These are phyloP conservation scores for Vinca minor DNA, from an alignment of 257 asterid genomes.

Conservation along the genomic window DNA sequence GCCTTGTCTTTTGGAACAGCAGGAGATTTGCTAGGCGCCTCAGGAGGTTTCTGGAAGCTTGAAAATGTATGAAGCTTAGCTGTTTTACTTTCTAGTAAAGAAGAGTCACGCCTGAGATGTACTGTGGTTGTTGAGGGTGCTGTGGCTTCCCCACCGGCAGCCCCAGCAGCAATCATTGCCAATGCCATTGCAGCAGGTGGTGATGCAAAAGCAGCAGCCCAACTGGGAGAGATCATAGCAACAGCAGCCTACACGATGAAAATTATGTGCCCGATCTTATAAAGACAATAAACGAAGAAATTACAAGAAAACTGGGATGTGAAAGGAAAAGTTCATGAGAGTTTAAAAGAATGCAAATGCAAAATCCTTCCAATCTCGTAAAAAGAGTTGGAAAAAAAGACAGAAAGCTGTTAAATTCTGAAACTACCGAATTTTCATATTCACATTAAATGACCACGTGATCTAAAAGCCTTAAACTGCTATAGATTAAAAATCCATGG, in stretches of 20 bases:
- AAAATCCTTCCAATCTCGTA: background rate
- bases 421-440: background rate
- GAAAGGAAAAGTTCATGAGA: background rate
- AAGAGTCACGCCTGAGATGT: slow-evolving; percentile 88
- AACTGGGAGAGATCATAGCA: slow-evolving; percentile 90
- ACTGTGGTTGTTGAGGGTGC: slow-evolving; percentile 43
- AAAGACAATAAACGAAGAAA: slow-evolving; percentile 6
- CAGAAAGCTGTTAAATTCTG: background rate
- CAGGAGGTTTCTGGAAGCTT: slow-evolving; percentile 88
- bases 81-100: slow-evolving; percentile 82
- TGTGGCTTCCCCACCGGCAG: slow-evolving; percentile 82
- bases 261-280: slow-evolving; percentile 19
- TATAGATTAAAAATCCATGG: background rate
- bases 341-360: background rate
- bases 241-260: slow-evolving; percentile 82
- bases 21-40: slow-evolving; percentile 61
- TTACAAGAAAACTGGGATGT: background rate
- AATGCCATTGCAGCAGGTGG: slow-evolving; percentile 99
- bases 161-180: slow-evolving; percentile 99
- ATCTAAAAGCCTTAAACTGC: background rate
- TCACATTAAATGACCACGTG: background rate
- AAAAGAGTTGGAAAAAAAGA: background rate
- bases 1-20: slow-evolving; percentile 85
- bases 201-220: slow-evolving; percentile 99
- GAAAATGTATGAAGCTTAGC: slow-evolving; percentile 76